phyloP scores from a whole-genome alignment of 208 protist species.

The Leishmania mexicana region DNA sequence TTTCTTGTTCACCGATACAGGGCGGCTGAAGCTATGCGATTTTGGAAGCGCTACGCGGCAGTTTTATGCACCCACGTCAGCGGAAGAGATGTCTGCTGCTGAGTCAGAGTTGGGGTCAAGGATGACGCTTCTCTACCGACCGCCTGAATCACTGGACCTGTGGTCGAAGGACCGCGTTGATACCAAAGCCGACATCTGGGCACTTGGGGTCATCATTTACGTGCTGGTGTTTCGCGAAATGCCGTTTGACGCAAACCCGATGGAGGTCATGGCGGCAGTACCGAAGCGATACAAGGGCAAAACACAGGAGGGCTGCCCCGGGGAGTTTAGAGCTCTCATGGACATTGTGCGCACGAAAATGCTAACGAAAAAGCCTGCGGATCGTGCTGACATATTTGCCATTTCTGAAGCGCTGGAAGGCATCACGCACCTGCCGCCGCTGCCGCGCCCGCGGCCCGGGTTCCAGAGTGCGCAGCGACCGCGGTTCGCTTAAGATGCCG shows the following conservation, averaged over 20 bases:
- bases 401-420: slow-evolving; percentile 47
- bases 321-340: slow-evolving; percentile 54
- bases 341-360: slow-evolving; percentile 51
- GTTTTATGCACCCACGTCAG: slow-evolving; percentile 68
- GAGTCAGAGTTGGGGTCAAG: slow-evolving; percentile 80
- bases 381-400: slow-evolving; percentile 66
- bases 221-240: slow-evolving; percentile 89
- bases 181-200: slow-evolving; percentile 94
- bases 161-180: slow-evolving; percentile 83
- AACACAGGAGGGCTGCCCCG: slow-evolving; percentile 22
- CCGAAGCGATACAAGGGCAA: slow-evolving; percentile 49
- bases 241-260: slow-evolving; percentile 87
- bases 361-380: slow-evolving; percentile 59
- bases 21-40: slow-evolving; percentile 94
- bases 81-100: slow-evolving; percentile 56
- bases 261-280: slow-evolving; percentile 68
- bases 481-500: slow-evolving; percentile 36
- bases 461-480: slow-evolving; percentile 52
- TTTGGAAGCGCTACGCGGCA: slow-evolving; percentile 86
- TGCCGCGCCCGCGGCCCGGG: slow-evolving; percentile 34
- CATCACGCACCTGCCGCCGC: slow-evolving; percentile 36
- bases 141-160: slow-evolving; percentile 96
- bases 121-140: slow-evolving; percentile 92
- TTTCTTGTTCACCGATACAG: slow-evolving; percentile 70
- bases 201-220: slow-evolving; percentile 95